Percentiles rank a stretch among this genome's conserved stretches.
These are phyloP conservation scores for Cucurbita argyrosperma DNA, from an alignment of 306 rosid genomes.

Conservation along the genomic window DNA sequence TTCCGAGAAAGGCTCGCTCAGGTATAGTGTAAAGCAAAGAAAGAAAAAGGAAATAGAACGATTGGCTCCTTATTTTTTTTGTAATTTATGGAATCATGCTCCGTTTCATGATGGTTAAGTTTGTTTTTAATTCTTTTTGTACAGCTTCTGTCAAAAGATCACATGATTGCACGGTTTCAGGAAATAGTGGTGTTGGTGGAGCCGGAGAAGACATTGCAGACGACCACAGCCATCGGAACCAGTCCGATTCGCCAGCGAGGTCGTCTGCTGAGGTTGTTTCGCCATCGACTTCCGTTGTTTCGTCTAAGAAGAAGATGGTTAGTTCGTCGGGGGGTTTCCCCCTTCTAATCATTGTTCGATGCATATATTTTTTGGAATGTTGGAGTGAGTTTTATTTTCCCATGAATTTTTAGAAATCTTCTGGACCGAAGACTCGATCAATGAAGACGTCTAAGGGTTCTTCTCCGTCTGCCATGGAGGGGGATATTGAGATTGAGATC, in stretches of 20 bases:
- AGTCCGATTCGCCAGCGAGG: slow-evolving; percentile 7
- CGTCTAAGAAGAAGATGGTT: slow-evolving; percentile 38
- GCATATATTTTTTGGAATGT: not conserved
- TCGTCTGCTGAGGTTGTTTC: slow-evolving; percentile 19
- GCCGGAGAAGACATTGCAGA: slow-evolving; percentile 11
- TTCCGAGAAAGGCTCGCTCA: slow-evolving; percentile 79
- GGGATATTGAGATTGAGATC: slow-evolving; percentile 55
- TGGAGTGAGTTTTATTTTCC: not conserved
- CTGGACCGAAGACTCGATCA: slow-evolving; percentile 18
- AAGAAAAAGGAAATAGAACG: not conserved
- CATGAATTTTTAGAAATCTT: slow-evolving; percentile 23
- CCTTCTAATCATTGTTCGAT: not conserved
- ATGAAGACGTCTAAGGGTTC: slow-evolving; percentile 12
- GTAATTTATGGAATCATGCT: not conserved
- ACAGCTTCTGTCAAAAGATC: slow-evolving; percentile 48
- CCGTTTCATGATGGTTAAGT: not conserved
- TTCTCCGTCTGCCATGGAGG: slow-evolving; percentile 15
- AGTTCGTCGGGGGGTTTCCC: not conserved
- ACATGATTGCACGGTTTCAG: slow-evolving; percentile 26
- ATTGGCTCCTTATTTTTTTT: not conserved
- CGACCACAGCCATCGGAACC: slow-evolving; percentile 19
- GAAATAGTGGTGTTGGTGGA: slow-evolving; percentile 22
- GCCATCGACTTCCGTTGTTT: slow-evolving; percentile 21
- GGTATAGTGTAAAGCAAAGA: slow-evolving; percentile 26
- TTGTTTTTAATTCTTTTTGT: slow-evolving; percentile 3